Evolutionary conservation across 73 alveolate species (phyloP).

Genomic region (Paramecium caudatum): DNA sequence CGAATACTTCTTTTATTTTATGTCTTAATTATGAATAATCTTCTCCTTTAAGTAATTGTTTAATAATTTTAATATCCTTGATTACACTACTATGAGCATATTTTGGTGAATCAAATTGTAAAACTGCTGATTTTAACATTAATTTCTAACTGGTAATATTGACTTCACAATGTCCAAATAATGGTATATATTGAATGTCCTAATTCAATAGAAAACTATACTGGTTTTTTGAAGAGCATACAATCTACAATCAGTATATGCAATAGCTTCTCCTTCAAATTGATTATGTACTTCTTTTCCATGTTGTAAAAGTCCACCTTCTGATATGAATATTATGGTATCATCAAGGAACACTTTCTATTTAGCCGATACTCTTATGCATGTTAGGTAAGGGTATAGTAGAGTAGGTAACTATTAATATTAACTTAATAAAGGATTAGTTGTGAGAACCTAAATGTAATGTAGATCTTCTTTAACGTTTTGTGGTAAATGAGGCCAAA

Average conservation of each 20-base stretch:
- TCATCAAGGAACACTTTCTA: not conserved
- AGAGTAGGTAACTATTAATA: not conserved
- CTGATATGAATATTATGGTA: not conserved
- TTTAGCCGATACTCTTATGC: not conserved
- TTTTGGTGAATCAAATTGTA: slow-evolving; percentile 27
- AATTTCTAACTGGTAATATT: not conserved
- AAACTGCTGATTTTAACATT: slow-evolving; percentile 1
- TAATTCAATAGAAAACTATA: not conserved
- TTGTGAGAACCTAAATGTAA: not conserved
- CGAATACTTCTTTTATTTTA: not conserved
- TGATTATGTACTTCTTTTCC: not conserved
- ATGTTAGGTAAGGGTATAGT: not conserved
- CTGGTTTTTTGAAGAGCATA: slow-evolving; percentile 12
- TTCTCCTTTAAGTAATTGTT: not conserved
- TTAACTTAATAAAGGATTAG: not conserved
- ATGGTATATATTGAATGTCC: not conserved
- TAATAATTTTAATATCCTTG: not conserved
- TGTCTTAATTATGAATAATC: not conserved
- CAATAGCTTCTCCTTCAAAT: not conserved
- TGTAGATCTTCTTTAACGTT: not conserved
- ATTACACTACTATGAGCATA: slow-evolving; percentile 17
- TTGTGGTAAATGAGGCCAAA: not conserved
- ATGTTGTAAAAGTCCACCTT: not conserved
- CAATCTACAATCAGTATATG: not conserved
- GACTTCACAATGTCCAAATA: slow-evolving; percentile 36